A percentile compares a stretch with the other conserved stretches of the same genome.
These are phyloP conservation scores for Didymella arachidicola DNA, from an alignment of 2,329 filamentous ascomycete species.

Conservation along the genomic window DNA sequence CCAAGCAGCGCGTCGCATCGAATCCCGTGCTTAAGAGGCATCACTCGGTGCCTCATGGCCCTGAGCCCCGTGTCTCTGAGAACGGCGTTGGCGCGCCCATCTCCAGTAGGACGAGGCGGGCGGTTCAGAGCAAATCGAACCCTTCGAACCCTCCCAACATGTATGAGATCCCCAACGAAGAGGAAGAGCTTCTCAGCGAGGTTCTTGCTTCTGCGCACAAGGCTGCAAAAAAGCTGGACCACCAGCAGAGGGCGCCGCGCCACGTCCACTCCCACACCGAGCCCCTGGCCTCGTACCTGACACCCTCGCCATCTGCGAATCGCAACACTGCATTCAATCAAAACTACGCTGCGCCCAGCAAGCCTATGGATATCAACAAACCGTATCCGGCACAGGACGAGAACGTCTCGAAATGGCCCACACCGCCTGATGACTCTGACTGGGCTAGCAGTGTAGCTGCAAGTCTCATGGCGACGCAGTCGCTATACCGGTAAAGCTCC, in stretches of 20 bases:
- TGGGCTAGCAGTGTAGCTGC: slow-evolving; percentile 86
- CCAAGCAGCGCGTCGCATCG: slow-evolving; percentile 51
- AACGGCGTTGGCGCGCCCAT: slow-evolving; percentile 64
- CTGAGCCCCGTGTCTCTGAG: slow-evolving; percentile 66
- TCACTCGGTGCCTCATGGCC: slow-evolving; percentile 55
- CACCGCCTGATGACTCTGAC: slow-evolving; percentile 92
- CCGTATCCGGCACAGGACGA: slow-evolving; percentile 53
- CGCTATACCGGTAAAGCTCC: slow-evolving; percentile 42
- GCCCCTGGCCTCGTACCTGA: slow-evolving; percentile 68
- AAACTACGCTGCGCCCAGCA: slow-evolving; percentile 68
- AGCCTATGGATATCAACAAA: slow-evolving; percentile 71
- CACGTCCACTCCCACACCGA: slow-evolving; percentile 69
- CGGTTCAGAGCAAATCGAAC: slow-evolving; percentile 72
- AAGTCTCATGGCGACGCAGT: slow-evolving; percentile 62
- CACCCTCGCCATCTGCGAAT: slow-evolving; percentile 81
- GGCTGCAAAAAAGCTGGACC: slow-evolving; percentile 74
- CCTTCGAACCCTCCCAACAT: slow-evolving; percentile 80
- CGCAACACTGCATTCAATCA: slow-evolving; percentile 79
- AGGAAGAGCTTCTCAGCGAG: slow-evolving; percentile 94
- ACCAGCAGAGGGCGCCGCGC: slow-evolving; percentile 55
- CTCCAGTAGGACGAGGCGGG: slow-evolving; percentile 80
- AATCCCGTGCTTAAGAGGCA: slow-evolving; percentile 59
- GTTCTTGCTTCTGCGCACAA: slow-evolving; percentile 79
- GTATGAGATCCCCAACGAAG: slow-evolving; percentile 95
- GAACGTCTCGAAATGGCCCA: slow-evolving; percentile 80